Evolutionary conservation across 176 grass and related monocot species (phyloP), one percentile per base, ranked within the genome.

Genomic region (Poa pratensis): DNA sequence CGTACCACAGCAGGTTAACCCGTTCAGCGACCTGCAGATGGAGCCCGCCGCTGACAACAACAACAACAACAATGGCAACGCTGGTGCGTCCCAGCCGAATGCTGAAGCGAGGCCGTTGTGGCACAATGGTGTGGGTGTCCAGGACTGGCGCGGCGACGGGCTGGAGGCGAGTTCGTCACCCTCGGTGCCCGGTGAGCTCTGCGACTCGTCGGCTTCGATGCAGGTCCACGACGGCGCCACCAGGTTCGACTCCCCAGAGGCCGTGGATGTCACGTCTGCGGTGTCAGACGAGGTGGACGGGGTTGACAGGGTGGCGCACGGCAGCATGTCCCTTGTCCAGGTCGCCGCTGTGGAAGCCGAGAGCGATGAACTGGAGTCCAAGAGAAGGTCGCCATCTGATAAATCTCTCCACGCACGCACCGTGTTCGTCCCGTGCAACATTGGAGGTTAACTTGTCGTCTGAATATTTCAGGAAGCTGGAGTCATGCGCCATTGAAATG

Each of bases 381-480:
- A 93, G 52, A 87, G 91, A 76, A 90, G 91, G 91, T 93, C 34
- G n/a, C 19, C 75, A 4, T 14, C n/a, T n/a, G 48, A 50, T 50
- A 50, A 24, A 23, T 27, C 46, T 80, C 15, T 30, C 48, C 13
- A 11, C 13, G 3, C 48, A 49, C 14, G 7, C 30, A 71, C 6
- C 4, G 5, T 76, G 42, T 59, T 51, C 57, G 9, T 66, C 24
- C 10, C 39, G 20, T 50, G 28, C 12, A 7, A 5, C 23, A 23
- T 51, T 64, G 11, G 15, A 52, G 7, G 30, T 9, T 0, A 22
- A 51, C 8, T 0, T 64, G 54, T 9, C 8, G 2, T 69, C 16
- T 73, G 24, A 49, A 34, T 65, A 6, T 75, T 85, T 72, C 87
- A 94, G 92, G 92, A 94, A 94, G 87, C 78, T 91, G 53, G 92